Base-by-base conservation (phyloP, 2,329 filamentous ascomycete species). In the Cytospora chrysosperma region DNA sequence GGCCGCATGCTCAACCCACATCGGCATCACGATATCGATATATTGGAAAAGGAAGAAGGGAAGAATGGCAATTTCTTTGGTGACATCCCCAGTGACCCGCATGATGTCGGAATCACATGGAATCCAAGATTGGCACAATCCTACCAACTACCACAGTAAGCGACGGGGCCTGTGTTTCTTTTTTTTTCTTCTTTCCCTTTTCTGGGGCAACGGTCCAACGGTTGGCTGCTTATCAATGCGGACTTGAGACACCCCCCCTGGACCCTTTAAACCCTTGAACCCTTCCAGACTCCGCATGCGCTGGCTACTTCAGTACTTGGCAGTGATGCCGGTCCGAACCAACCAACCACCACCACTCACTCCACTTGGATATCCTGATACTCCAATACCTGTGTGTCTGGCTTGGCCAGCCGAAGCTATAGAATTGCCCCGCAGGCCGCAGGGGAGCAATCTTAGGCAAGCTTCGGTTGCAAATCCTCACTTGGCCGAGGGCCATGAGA, bases 61-160 rank as follows among this genome's bases (percentile, higher is more conserved):
- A 26, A 40, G 10, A 12, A 28, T 17, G 32, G 26, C n/a, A n/a
- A n/a, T 40, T 9, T 13, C 47, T 26, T 30, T 17, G 26, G n/a
- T 28, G 34, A 37, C 56, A 27, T 59, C 28, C 30, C 30, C 30
- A 34, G 13, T 34, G 32, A 34, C 21, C 43, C 43, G 58, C 58
- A 60, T 47, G 6, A n/a, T 19, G 19, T 34, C 28, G 27, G 24
- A 13, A 54, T 60, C 58, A 60, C 53, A 52, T 60, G 43, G 27
- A 17, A 6, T 12, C 43, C 21, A 32, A 49, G 10, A 28, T 24
- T 49, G 8, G 19, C 8, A 43, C 21, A 13, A 19, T 34, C 21
- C 12, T 47, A n/a, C n/a, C n/a, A n/a, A n/a, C n/a, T n/a, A n/a
- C n/a, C n/a, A n/a, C n/a, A n/a, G n/a, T n/a, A 19, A 15, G 27